Evolutionary conservation across 169 alveolate genomes (phyloP).

Genomic region (Cyclospora cayetanensis): DNA sequence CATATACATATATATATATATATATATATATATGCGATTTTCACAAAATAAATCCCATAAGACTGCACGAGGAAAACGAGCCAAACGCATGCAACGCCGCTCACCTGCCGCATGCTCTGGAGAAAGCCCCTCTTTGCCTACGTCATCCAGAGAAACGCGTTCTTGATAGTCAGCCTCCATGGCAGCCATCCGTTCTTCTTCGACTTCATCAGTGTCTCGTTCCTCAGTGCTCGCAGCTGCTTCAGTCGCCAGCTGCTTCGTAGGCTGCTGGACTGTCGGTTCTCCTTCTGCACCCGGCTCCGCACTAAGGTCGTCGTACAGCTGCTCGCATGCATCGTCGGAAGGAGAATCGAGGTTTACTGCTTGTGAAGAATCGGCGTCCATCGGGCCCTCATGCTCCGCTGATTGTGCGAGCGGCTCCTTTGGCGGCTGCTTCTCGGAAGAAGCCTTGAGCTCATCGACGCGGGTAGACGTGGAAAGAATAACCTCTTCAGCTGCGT

Average conservation of each 20-base stretch:
- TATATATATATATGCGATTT: too few relatives aligned
- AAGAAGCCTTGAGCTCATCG: too few relatives aligned
- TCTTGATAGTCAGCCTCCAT: conserved; percentile 19
- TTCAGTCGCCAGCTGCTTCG: not conserved
- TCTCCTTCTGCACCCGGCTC: not conserved
- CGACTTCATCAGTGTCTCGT: not conserved
- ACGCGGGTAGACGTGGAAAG: too few relatives aligned
- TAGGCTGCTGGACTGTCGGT: not conserved
- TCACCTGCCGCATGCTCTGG: conserved; percentile 65
- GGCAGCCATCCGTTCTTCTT: not conserved
- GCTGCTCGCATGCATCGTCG: conserved; percentile 21
- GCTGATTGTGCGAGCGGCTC: too few relatives aligned
- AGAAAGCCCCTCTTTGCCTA: conserved; percentile 49
- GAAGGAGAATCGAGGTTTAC: too few relatives aligned
- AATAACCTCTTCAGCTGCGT: too few relatives aligned
- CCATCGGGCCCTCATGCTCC: too few relatives aligned
- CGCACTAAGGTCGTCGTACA: conserved; percentile 1
- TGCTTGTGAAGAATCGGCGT: too few relatives aligned
- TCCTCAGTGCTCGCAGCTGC: conserved; percentile 25
- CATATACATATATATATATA: not conserved
- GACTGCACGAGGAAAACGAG: not conserved
- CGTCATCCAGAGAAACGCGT: conserved; percentile 76
- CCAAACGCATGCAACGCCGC: not conserved
- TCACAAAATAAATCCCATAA: too few relatives aligned
- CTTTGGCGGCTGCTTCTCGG: too few relatives aligned